Percentiles rank a stretch among this genome's conserved stretches.
Conservation (phyloP, 305 asterid species). For the Andrographis paniculata region DNA sequence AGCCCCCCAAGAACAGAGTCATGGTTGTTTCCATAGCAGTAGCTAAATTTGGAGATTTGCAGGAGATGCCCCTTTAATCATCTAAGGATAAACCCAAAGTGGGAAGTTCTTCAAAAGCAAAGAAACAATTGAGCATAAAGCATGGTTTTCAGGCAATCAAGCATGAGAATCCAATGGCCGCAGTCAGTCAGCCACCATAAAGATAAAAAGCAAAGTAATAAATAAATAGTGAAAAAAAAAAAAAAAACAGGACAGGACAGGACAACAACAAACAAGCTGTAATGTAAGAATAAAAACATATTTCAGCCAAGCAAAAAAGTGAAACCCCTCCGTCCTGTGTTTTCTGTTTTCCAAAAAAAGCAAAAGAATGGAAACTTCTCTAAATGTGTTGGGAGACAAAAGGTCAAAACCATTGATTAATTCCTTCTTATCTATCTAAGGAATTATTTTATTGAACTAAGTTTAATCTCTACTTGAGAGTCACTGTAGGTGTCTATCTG, state of each 20-base stretch:
- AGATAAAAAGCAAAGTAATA: conserved; percentile 10
- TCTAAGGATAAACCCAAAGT: conserved; percentile 18
- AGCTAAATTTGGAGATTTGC: conserved; percentile 8
- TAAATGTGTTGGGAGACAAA: conserved; percentile 29
- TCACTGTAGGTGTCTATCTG: not conserved
- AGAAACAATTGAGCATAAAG: not conserved
- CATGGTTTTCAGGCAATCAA: conserved; percentile 23
- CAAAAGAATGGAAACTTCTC: conserved; percentile 37
- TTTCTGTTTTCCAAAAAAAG: conserved; percentile 21
- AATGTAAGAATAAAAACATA: conserved; percentile 21
- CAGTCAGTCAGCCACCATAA: conserved; percentile 11
- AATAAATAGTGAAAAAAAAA: not conserved
- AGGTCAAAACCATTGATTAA: conserved; percentile 26
- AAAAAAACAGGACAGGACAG: conserved; percentile 19
- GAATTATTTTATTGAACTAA: conserved; percentile 12
- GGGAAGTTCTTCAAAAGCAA: conserved; percentile 11
- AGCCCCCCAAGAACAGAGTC: not conserved
- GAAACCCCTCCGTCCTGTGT: too few relatives aligned
- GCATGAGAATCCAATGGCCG: conserved; percentile 29
- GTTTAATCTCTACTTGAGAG: not conserved
- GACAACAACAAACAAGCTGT: conserved; percentile 29
- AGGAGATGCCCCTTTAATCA: conserved; percentile 12
- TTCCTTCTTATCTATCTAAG: conserved; percentile 13
- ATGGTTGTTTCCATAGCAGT: conserved; percentile 1
- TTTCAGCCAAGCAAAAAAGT: conserved; percentile 28